Base-by-base conservation (phyloP, 2,329 filamentous ascomycete species). In the Neopestalotiopsis rosae region DNA sequence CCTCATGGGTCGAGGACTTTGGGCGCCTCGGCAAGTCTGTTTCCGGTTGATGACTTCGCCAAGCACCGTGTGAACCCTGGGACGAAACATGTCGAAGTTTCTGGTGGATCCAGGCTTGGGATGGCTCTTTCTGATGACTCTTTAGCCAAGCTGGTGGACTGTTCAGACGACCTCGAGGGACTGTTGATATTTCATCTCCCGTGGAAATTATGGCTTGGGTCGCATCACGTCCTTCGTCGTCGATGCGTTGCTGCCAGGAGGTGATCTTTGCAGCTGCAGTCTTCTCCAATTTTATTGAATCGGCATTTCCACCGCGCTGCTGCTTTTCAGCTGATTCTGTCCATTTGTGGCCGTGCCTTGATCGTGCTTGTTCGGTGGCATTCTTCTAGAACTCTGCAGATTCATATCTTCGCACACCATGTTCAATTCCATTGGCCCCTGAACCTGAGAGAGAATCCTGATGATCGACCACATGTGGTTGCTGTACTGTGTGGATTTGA, bases 131-230 rank as follows among this genome's bases (percentile, higher is more conserved):
- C 73, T 30, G 70, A 24, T 76, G 78, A 34, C 68, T 68, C 59
- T 69, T 77, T n/a, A 78, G 61, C 76, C 77, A 79, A 61, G 70
- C 62, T 5, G 77, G 76, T 17, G 77, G 75, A 65, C 74, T 77
- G 57, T 72, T 64, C 30, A 77, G 56, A 58, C 69, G 73, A 38
- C 65, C 45, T 67, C 68, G 74, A 9, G 72, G 76, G 59, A 68
- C 66, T 28, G 56, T 13, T 10, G 52, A 57, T 42, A 63, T 69
- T 57, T 28, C 17, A 49, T 58, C 59, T 9, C 61, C 24, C 66
- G 38, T 57, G 57, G 28, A 49, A 10, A 20, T n/a, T 24, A 7
- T 59, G 6, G 62, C 38, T 5, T 34, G 49, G 5, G 58, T 24
- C 42, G 58, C 61, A 13, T 56, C 62, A 20, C 17, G 52, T 24